Percentiles rank a stretch among this genome's conserved stretches.
Evolutionary conservation across 176 grass and related monocot genomes (phyloP).

Genomic region (Oropetium thomaeum): DNA sequence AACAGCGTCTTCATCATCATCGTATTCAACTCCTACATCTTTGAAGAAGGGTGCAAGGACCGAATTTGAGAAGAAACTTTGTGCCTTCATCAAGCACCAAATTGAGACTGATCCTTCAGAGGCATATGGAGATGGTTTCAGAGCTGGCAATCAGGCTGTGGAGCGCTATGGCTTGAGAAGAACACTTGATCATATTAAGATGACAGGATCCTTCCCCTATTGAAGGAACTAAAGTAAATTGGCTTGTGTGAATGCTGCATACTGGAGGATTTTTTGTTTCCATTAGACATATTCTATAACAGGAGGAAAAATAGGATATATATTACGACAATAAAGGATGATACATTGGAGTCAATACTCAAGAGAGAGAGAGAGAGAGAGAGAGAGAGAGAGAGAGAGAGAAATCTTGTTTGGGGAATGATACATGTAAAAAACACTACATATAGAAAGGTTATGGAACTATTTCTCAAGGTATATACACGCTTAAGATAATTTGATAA

Average conservation of each 20-base stretch:
- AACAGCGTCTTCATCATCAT: constrained; percentile 35
- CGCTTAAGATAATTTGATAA: neutral
- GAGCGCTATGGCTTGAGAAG: constrained; percentile 52
- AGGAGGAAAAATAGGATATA: neutral
- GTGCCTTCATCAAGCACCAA: constrained; percentile 79
- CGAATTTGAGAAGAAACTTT: constrained; percentile 66
- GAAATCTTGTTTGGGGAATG: constrained; percentile 1
- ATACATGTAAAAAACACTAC: constrained; percentile 15
- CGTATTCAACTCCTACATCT: constrained; percentile 44
- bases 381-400: too few species aligned
- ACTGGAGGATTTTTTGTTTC: constrained; percentile 21
- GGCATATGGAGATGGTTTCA: constrained; percentile 67
- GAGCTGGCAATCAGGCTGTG: constrained; percentile 40
- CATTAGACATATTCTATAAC: constrained; percentile 9
- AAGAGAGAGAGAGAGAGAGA: too few species aligned
- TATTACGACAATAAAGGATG: constrained; percentile 8
- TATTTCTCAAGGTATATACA: neutral
- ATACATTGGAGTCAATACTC: neutral
- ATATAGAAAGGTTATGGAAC: neutral
- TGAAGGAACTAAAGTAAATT: constrained; percentile 23
- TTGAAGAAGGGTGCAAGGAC: constrained; percentile 65
- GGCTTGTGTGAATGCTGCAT: neutral
- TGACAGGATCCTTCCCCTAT: constrained; percentile 61
- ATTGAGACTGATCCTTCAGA: constrained; percentile 61
- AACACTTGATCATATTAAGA: constrained; percentile 70